phyloP scores from a whole-genome alignment of 148 eudicot genomes.

The Persicaria tinctoria region DNA sequence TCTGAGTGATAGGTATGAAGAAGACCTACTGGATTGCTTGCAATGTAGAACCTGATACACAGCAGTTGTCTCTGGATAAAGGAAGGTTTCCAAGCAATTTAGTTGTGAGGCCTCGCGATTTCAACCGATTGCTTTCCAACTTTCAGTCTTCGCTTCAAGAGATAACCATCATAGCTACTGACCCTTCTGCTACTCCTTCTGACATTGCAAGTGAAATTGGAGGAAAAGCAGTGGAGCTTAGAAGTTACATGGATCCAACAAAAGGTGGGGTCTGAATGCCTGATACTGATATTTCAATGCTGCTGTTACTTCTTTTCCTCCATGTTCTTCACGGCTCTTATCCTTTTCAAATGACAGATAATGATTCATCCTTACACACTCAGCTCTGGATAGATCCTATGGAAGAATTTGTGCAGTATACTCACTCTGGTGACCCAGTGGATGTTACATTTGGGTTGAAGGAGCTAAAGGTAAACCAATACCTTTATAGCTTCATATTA shows the following conservation, averaged over 20 bases:
- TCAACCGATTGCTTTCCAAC: slow-evolving; percentile 78
- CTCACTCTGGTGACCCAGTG: slow-evolving; percentile 78
- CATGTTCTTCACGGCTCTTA: neutral
- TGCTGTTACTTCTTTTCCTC: neutral
- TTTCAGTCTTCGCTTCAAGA: slow-evolving; percentile 97
- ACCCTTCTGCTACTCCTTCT: slow-evolving; percentile 56
- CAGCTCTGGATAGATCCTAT: slow-evolving; percentile 98
- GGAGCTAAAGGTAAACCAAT: slow-evolving; percentile 57
- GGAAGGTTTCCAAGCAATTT: slow-evolving; percentile 73
- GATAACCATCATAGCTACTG: slow-evolving; percentile 89
- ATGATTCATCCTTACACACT: slow-evolving; percentile 81
- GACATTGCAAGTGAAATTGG: slow-evolving; percentile 76
- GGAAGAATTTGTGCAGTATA: slow-evolving; percentile 90
- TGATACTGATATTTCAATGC: neutral
- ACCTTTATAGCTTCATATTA: slow-evolving; percentile 9
- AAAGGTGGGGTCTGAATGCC: slow-evolving; percentile 46
- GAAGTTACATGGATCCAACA: slow-evolving; percentile 94
- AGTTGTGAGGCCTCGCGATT: slow-evolving; percentile 94
- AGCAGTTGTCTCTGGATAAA: slow-evolving; percentile 77
- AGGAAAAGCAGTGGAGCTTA: slow-evolving; percentile 96
- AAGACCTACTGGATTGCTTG: slow-evolving; percentile 88
- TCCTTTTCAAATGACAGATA: slow-evolving; percentile 43
- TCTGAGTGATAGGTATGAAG: slow-evolving; percentile 53
- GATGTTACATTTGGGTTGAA: slow-evolving; percentile 91
- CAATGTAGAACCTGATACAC: slow-evolving; percentile 89